Percentiles rank a stretch among this genome's conserved stretches.
Conservation (phyloP, 1,284 basidiomycete genomes). For the Stygiomarasmius scandens region DNA sequence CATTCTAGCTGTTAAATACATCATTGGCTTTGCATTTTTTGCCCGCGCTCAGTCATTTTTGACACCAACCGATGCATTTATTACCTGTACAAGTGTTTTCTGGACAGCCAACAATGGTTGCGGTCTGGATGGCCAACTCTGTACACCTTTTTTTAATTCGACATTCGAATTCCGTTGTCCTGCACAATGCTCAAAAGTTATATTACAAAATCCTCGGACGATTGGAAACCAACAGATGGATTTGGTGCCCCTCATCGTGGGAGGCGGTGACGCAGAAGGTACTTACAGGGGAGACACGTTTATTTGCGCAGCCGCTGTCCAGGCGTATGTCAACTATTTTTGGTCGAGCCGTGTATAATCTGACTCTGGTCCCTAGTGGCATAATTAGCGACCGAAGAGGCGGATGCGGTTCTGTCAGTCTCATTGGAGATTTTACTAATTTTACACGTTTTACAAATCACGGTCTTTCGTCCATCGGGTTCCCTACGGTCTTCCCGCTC, state of each 20-base stretch:
- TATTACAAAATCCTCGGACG: constrained; percentile 76
- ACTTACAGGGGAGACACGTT: constrained; percentile 88
- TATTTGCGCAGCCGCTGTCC: constrained; percentile 84
- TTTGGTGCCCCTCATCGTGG: constrained; percentile 79
- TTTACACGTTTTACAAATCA: constrained; percentile 64
- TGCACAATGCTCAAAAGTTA: constrained; percentile 66
- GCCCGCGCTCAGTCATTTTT: constrained; percentile 72
- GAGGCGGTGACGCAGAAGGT: constrained; percentile 69
- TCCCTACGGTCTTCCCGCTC: constrained; percentile 76
- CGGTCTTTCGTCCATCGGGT: constrained; percentile 73
- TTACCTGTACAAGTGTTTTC: constrained; percentile 71
- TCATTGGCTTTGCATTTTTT: constrained; percentile 75
- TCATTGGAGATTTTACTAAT: constrained; percentile 72
- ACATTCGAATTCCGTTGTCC: constrained; percentile 83
- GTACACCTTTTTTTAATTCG: constrained; percentile 66
- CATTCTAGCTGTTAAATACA: constrained; percentile 62
- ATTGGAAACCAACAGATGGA: constrained; percentile 71
- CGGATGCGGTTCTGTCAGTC: constrained; percentile 75
- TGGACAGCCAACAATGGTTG: constrained; percentile 76
- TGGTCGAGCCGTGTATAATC: no score
- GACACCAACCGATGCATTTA: constrained; percentile 62
- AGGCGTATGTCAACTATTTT: constrained; percentile 55
- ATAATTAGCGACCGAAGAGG: constrained; percentile 66
- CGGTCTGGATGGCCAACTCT: constrained; percentile 71
- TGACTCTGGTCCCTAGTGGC: constrained; percentile 53